Percentiles rank a stretch among this genome's conserved stretches.
phyloP scores from a whole-genome alignment of 192 early-diverging fungal species.

The Gonapodya sp. region DNA sequence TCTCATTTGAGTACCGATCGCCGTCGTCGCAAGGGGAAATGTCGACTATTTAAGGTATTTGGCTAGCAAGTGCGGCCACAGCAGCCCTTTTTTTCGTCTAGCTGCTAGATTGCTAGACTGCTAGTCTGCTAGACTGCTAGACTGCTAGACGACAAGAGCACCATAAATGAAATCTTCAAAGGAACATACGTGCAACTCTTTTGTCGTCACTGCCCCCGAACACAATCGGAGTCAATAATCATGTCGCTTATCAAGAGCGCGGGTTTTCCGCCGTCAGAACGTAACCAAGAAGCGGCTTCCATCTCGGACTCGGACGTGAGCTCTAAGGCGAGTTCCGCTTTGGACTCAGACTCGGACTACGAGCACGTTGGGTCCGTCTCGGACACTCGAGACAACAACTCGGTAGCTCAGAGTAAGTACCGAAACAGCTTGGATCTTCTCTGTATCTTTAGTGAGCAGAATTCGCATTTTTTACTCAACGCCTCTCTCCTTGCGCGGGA shows the following conservation, averaged over 20 bases:
- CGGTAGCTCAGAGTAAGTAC: background rate
- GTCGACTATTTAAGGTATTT: background rate
- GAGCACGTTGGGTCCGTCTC: background rate
- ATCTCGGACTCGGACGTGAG: background rate
- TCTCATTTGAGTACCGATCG: background rate
- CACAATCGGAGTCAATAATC: background rate
- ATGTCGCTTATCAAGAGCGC: background rate
- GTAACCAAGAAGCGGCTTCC: background rate
- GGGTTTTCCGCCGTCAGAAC: background rate
- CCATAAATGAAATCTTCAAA: background rate
- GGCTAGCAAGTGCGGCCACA: background rate
- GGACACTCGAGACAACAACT: background rate
- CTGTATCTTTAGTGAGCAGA: background rate
- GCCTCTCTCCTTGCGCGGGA: background rate
- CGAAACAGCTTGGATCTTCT: background rate
- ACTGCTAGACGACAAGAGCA: background rate
- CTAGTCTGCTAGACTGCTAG: background rate
- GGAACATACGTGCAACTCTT: background rate
- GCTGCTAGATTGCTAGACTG: conserved; percentile 1
- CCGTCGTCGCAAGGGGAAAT: background rate
- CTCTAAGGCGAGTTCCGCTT: background rate
- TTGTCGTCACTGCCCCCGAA: background rate
- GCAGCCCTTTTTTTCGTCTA: background rate
- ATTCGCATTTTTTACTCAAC: background rate
- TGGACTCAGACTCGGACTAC: background rate